A percentile compares a stretch with the other conserved stretches of the same genome.
phyloP scores from a whole-genome alignment of 2,329 filamentous ascomycete species.

The Aspergillus tanneri region DNA sequence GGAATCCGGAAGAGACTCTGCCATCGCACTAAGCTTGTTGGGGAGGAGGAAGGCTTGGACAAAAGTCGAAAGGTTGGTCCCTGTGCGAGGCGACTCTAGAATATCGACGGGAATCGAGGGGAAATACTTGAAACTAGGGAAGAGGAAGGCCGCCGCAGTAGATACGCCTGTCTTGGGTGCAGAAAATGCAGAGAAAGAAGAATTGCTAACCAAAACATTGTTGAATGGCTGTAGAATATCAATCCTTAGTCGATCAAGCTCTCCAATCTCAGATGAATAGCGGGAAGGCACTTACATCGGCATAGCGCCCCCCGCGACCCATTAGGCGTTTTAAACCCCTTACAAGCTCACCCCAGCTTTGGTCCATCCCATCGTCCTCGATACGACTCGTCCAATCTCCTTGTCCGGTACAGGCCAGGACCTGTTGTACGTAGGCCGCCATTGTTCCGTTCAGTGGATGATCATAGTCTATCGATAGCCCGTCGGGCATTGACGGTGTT shows the following conservation, averaged over 20 bases:
- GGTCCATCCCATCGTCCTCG: conserved; percentile 67
- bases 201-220: conserved; percentile 72
- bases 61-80: conserved; percentile 45
- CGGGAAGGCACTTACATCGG: conserved; percentile 52
- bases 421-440: conserved; percentile 73
- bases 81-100: conserved; percentile 38
- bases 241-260: background rate
- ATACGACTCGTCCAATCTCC: conserved; percentile 80
- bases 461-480: conserved; percentile 71
- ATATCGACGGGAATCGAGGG: conserved; percentile 65
- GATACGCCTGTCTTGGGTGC: conserved; percentile 19
- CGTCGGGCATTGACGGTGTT: conserved; percentile 67
- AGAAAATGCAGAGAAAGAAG: conserved; percentile 66
- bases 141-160: conserved; percentile 65
- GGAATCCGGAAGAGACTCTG: conserved; percentile 31
- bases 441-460: conserved; percentile 73
- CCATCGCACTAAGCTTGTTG: conserved; percentile 32
- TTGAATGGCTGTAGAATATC: conserved; percentile 68
- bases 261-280: background rate
- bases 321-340: conserved; percentile 69
- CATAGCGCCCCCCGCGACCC: conserved; percentile 64
- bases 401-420: conserved; percentile 78
- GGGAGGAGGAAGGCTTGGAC: conserved; percentile 44
- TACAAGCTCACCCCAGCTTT: conserved; percentile 50
- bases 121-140: conserved; percentile 81